Conservation (phyloP, 768 basidiomycete genomes). For the Saitozyma sp. region DNA sequence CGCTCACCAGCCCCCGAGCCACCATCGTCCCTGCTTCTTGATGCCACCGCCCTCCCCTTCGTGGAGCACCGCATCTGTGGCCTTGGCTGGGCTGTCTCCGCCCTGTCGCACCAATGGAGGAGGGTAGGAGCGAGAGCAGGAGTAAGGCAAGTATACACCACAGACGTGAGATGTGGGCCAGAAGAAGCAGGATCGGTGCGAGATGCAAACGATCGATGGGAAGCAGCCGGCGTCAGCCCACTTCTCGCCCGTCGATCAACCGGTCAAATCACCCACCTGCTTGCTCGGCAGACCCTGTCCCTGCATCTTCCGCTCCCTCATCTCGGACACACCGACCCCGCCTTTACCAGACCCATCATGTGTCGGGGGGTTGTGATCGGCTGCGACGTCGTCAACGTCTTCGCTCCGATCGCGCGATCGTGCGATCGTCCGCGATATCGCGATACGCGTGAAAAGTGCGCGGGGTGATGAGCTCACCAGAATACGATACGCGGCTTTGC, state of each 20-base stretch:
- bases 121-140: neutral
- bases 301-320: constrained; percentile 50
- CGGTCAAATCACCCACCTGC: constrained; percentile 30
- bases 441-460: neutral
- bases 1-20: constrained; percentile 27
- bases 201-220: no score
- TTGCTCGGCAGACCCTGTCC: constrained; percentile 46
- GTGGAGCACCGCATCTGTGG: constrained; percentile 8
- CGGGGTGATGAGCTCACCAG: constrained; percentile 23
- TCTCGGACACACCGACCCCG: constrained; percentile 49
- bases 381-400: constrained; percentile 33
- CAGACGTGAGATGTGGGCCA: neutral
- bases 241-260: no score
- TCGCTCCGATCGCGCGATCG: neutral
- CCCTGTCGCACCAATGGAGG: constrained; percentile 3
- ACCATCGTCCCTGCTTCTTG: constrained; percentile 22
- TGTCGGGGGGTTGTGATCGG: constrained; percentile 33
- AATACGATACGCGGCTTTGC: constrained; percentile 20
- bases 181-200: no score
- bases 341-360: constrained; percentile 47
- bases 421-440: neutral
- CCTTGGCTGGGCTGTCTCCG: constrained; percentile 21
- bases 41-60: constrained; percentile 27
- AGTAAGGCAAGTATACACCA: neutral
- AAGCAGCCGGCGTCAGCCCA: no score